Percentiles rank a stretch among this genome's conserved stretches.
Conservation (phyloP, 2,329 filamentous ascomycete species). For the Botrytis hyacinthi region DNA sequence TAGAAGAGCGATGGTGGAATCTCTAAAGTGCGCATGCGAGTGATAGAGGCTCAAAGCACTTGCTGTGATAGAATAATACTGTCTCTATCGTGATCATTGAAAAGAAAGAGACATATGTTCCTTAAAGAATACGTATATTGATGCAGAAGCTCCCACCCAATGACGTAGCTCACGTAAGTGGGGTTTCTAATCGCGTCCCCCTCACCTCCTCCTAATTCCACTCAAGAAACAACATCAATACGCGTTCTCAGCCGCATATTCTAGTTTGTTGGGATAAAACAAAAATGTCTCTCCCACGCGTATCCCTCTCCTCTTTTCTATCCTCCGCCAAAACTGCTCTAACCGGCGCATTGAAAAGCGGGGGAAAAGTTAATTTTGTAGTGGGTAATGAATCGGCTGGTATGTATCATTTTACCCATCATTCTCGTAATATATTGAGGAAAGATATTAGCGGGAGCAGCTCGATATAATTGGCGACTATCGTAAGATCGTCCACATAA, state of each 20-base stretch:
- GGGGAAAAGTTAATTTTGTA: conserved; percentile 56
- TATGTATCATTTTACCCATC: conserved; percentile 37
- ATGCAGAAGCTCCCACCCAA: neutral
- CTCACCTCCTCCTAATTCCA: neutral
- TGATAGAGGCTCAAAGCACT: neutral
- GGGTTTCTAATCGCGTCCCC: neutral
- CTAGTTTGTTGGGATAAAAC: neutral
- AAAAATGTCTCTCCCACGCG: conserved; percentile 35
- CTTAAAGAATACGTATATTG: neutral
- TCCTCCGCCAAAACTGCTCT: conserved; percentile 50
- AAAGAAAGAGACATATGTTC: accelerated
- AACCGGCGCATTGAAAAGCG: conserved; percentile 44
- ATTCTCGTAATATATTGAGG: neutral
- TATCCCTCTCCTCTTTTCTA: conserved; percentile 52
- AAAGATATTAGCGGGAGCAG: neutral
- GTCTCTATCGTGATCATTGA: neutral
- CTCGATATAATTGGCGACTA: neutral
- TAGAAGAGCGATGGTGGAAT: neutral
- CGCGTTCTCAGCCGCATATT: neutral
- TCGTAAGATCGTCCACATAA: neutral
- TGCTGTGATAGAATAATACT: neutral
- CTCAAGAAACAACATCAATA: neutral
- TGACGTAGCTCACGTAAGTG: neutral
- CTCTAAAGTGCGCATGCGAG: neutral
- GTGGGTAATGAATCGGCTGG: conserved; percentile 68